Conservation (phyloP, 75 land plant genomes). For the Picea glauca region DNA sequence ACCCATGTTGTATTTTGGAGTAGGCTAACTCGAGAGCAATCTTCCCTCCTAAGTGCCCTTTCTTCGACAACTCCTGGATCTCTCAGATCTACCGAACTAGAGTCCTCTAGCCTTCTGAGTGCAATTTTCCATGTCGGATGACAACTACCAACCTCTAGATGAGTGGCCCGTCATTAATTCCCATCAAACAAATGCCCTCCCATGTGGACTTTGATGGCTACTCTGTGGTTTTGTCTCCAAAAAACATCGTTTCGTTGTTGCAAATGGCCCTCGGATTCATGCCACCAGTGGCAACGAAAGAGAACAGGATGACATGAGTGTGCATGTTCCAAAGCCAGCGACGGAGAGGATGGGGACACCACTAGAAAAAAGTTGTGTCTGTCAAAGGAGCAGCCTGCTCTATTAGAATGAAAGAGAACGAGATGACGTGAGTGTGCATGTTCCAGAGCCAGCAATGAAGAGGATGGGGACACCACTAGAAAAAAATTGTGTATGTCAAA, state of each 20-base stretch:
- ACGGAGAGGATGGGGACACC: slow-evolving; percentile 54
- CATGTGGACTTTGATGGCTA: slow-evolving; percentile 24
- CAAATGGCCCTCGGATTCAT: neutral
- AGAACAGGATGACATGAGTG: neutral
- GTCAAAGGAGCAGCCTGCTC: no score
- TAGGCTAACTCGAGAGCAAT: no score
- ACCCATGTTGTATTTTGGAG: no score
- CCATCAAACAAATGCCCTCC: slow-evolving; percentile 32
- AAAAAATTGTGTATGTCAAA: slow-evolving; percentile 87
- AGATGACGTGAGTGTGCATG: neutral
- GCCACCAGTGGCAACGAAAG: neutral
- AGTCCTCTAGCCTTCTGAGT: no score
- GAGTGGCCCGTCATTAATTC: no score
- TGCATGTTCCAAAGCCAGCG: slow-evolving; percentile 16
- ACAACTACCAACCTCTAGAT: no score
- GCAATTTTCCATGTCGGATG: no score
- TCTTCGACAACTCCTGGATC: no score
- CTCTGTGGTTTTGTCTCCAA: slow-evolving; percentile 36
- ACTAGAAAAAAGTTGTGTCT: slow-evolving; percentile 40
- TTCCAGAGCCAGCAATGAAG: slow-evolving; percentile 35
- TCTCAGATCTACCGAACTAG: no score
- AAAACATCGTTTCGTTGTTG: slow-evolving; percentile 23
- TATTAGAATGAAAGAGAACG: neutral
- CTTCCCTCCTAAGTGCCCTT: no score
- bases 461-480: slow-evolving; percentile 55